Base-by-base conservation (phyloP, 495 filamentous ascomycete species). In the Penicillium roqueforti region DNA sequence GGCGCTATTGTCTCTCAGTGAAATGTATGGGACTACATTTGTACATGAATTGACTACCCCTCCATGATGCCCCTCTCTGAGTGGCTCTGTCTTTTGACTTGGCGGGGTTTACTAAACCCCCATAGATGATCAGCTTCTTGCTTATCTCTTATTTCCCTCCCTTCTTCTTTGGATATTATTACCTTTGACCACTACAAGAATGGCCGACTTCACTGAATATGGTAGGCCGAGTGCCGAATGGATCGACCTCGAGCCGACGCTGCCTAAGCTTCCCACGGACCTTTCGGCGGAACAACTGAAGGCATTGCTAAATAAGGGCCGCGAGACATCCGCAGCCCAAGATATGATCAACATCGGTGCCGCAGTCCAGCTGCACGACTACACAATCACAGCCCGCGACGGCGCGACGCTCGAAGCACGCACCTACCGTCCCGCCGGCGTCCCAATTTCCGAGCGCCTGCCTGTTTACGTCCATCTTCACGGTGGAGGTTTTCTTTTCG, bases 401-500 rank as follows among this genome's bases (percentile, higher is more conserved):
- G 72, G 72, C 6, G 10, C 56, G 13, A 52, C 61, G 14, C 57
- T 79, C n/a, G 67, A 73, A 52, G 66, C 68, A 16, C 71, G 77
- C 29, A 74, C 53, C 29, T 79, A 80, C 54, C 74, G 72, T 6
- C 72, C 75, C 1, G 31, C 54, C 9, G 53, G 40, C 3, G 38
- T 63, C 0, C 49, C 53, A n/a, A 8, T 39, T 2, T 62, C 69
- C 1, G 39, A 72, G 16, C 54, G 23, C 13, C 58, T 78, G 7
- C 77, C 78, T 0, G 62, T 75, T 16, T 77, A 76, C 46, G 54
- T 81, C 29, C 71, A 80, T 55, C 66, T 76, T 32, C 78, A 82
- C 57, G 78, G 78, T 9, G 78, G 79, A 11, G 79, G 78, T 1
- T 79, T 71, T 34, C 47, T 80, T n/a, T 69, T 74, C 26, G 78